Evolutionary conservation across 164 flowering plant species (phyloP).

Genomic region (Akebia trifoliata): DNA sequence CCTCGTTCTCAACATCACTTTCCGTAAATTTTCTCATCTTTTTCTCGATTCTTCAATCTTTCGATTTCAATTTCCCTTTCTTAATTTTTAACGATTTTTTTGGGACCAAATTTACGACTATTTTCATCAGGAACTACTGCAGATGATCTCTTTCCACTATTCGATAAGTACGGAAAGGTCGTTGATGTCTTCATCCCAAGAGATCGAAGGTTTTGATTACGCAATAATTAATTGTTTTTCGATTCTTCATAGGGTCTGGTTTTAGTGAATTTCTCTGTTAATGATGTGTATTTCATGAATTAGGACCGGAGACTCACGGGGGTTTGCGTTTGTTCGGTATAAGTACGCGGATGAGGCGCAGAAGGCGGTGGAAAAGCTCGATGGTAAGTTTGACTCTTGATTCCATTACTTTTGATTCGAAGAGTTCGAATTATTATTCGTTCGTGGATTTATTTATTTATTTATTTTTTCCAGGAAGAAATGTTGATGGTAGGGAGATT

Average conservation of each 20-base stretch:
- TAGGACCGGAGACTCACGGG: slow-evolving; percentile 80
- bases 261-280: not conserved
- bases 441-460: not conserved
- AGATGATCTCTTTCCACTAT: slow-evolving; percentile 87
- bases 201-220: slow-evolving; percentile 49
- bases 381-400: too few species aligned
- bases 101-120: too few species aligned
- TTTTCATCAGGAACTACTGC: slow-evolving; percentile 71
- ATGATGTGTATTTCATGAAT: not conserved
- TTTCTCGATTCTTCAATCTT: not conserved
- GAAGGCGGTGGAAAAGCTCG: slow-evolving; percentile 75
- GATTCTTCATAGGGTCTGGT: not conserved
- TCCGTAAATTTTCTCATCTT: slow-evolving; percentile 45
- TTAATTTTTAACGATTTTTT: too few species aligned
- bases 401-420: too few species aligned
- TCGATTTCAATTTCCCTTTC: not conserved
- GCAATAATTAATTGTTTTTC: too few species aligned
- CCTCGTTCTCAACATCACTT: slow-evolving; percentile 98
- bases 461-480: slow-evolving; percentile 47
- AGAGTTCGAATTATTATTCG: too few species aligned
- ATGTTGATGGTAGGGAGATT: slow-evolving; percentile 67
- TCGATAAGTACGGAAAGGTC: slow-evolving; percentile 90
- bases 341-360: slow-evolving; percentile 72
- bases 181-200: slow-evolving; percentile 94
- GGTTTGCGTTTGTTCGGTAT: slow-evolving; percentile 73